Evolutionary conservation across 148 eudicot species (phyloP).

Genomic region (Silene conica): DNA sequence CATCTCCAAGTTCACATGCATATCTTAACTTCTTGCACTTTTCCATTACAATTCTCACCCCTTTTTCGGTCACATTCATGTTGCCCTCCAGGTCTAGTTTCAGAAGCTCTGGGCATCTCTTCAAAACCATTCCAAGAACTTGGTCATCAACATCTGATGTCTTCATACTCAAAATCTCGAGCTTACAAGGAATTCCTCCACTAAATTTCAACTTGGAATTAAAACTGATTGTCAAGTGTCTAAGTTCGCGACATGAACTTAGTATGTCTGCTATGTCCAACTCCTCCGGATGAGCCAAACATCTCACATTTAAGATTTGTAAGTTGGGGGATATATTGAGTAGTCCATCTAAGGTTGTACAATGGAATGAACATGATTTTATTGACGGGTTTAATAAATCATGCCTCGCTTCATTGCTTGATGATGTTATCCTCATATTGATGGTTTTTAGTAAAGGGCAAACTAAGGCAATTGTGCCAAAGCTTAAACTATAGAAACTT

Average conservation of each 20-base stretch:
- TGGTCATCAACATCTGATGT: not conserved
- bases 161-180: not conserved
- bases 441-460: no score
- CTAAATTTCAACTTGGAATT: not conserved
- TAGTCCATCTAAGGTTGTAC: no score
- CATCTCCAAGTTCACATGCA: not conserved
- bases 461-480: no score
- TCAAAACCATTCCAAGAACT: not conserved
- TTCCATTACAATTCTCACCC: not conserved
- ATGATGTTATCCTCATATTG: no score
- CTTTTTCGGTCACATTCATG: not conserved
- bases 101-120: not conserved
- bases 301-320: not conserved
- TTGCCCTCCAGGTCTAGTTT: not conserved
- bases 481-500: no score
- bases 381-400: no score
- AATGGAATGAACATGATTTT: no score
- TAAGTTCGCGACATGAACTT: not conserved
- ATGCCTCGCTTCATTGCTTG: no score
- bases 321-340: not conserved
- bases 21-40: not conserved
- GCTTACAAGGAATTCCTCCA: not conserved
- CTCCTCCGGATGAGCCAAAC: not conserved
- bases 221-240: not conserved
- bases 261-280: not conserved